Conservation (phyloP, 805 yeast genomes). For the Blastobotrys terrestris region DNA sequence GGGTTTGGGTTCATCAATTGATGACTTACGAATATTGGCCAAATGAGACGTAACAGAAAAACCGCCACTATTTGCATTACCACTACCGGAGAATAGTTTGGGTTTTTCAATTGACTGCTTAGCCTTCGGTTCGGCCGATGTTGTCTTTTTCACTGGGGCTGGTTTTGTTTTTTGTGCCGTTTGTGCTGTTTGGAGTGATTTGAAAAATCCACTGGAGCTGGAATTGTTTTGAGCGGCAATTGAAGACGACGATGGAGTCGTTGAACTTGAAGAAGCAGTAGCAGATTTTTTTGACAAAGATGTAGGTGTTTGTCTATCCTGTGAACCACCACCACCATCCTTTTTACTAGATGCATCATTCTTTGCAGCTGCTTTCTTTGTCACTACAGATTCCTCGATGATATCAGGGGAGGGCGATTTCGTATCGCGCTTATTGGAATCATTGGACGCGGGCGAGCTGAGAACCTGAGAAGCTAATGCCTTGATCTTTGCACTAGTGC, state of each 20-base stretch:
- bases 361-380: not conserved
- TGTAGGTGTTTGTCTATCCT: no score
- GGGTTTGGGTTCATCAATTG: not conserved
- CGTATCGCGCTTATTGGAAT: not conserved
- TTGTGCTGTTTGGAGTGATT: constrained; percentile 4
- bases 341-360: not conserved
- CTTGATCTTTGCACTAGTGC: not conserved
- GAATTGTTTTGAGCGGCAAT: constrained; percentile 1
- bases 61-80: not conserved
- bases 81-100: not conserved
- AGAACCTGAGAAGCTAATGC: not conserved
- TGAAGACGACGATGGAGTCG: not conserved
- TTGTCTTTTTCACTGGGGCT: not conserved
- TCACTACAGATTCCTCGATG: not conserved
- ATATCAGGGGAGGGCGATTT: not conserved
- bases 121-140: not conserved
- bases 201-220: constrained; percentile 8
- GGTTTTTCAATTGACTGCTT: not conserved
- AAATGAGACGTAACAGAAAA: not conserved
- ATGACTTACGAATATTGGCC: not conserved
- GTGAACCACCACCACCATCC: no score
- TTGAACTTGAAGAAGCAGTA: not conserved
- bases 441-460: not conserved
- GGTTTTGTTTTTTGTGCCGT: constrained; percentile 1
- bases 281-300: not conserved